Conservation (phyloP, 257 asterid species). For the Plantago major region DNA sequence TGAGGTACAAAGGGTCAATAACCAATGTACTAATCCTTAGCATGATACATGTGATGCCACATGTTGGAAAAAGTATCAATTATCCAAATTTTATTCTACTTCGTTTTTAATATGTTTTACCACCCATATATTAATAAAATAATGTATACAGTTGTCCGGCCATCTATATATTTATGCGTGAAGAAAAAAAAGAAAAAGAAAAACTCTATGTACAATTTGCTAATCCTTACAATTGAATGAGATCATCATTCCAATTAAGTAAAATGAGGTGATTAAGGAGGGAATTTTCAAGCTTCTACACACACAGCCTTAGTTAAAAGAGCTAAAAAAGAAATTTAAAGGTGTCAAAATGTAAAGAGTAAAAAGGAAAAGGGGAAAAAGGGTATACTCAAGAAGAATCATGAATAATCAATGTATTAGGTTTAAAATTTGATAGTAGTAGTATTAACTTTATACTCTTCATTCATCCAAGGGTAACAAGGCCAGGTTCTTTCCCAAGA, state of each 20-base stretch:
- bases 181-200: neutral
- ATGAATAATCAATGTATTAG: constrained; percentile 18
- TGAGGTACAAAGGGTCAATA: too few species aligned
- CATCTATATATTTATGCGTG: too few species aligned
- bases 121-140: too few species aligned
- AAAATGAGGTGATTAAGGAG: neutral
- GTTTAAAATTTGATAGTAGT: constrained; percentile 2
- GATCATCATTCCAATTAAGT: neutral
- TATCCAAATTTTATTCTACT: too few species aligned
- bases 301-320: constrained; percentile 19
- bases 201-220: neutral
- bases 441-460: constrained; percentile 11
- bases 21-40: too few species aligned
- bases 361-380: constrained; percentile 28
- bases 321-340: constrained; percentile 26
- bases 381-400: constrained; percentile 50
- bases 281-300: neutral
- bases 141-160: too few species aligned
- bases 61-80: too few species aligned
- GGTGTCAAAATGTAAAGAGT: constrained; percentile 41
- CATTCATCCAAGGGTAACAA: constrained; percentile 23
- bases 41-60: too few species aligned
- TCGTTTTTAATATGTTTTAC: too few species aligned
- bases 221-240: neutral
- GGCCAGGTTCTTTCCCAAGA: constrained; percentile 42